Conservation (phyloP, 2,329 filamentous ascomycete species). For the Colletotrichum sp. region DNA sequence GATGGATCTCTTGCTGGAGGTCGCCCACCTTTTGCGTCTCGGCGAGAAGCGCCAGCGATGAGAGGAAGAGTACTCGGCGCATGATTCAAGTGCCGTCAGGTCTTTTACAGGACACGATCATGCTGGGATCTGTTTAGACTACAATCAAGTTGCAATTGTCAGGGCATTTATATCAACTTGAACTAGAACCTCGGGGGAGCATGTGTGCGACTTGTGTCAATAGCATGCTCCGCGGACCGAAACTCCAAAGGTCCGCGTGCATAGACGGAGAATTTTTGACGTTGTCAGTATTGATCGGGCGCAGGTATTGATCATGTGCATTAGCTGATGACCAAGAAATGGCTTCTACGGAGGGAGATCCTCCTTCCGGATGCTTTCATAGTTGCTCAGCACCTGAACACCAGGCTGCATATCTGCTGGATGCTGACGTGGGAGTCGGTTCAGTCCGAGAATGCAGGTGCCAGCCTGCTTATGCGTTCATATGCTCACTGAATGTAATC, state of each 20-base stretch:
- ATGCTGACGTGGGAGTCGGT: not conserved
- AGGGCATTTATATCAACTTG: too few species aligned
- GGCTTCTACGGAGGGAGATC: not conserved
- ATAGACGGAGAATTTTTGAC: accelerated
- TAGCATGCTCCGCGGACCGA: accelerated
- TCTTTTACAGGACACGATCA: accelerated
- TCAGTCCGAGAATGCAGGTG: not conserved
- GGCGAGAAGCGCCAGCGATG: not conserved
- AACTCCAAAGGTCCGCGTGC: accelerated
- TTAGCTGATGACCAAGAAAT: not conserved
- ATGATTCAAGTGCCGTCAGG: not conserved
- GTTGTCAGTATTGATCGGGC: not conserved
- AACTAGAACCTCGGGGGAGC: accelerated
- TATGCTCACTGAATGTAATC: accelerated
- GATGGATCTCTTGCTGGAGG: not conserved
- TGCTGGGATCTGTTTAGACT: not conserved
- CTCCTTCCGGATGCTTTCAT: not conserved
- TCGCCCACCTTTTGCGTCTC: not conserved
- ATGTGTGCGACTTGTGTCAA: too few species aligned
- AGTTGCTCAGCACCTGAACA: not conserved
- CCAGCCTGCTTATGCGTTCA: not conserved
- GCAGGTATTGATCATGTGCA: not conserved
- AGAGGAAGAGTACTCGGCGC: not conserved
- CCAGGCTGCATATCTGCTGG: not conserved
- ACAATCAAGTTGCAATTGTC: too few species aligned